Conservation (phyloP, 148 eudicot species). For the Rhododendron ferrugineum region DNA sequence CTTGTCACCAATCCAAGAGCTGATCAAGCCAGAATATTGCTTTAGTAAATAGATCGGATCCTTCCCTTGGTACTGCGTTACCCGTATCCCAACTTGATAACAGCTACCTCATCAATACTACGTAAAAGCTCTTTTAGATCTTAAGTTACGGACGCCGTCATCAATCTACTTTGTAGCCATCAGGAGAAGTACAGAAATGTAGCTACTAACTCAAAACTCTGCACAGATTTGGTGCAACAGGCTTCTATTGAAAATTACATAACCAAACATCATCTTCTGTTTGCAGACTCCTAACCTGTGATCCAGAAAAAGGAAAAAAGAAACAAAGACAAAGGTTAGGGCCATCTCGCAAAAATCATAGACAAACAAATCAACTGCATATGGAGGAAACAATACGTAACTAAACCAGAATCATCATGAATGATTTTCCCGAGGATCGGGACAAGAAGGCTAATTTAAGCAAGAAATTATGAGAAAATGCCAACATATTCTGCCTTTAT, state of each 20-base stretch:
- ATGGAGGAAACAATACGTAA: not conserved
- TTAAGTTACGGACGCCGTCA: conserved; percentile 20
- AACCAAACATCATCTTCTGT: conserved; percentile 29
- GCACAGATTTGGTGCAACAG: conserved; percentile 24
- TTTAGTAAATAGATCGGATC: not conserved
- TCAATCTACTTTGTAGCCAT: conserved; percentile 38
- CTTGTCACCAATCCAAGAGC: conserved; percentile 25
- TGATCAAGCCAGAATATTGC: conserved; percentile 2
- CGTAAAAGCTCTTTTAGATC: conserved; percentile 8
- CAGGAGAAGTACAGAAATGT: conserved; percentile 19
- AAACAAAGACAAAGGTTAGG: not conserved
- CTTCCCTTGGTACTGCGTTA: conserved; percentile 19
- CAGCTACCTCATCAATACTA: conserved; percentile 15
- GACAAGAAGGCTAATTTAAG: conserved; percentile 37
- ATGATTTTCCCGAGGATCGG: conserved; percentile 33
- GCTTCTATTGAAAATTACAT: conserved; percentile 38
- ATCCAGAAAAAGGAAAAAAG: not conserved
- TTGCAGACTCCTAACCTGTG: conserved; percentile 48
- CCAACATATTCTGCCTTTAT: not conserved
- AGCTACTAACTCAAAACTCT: conserved; percentile 24
- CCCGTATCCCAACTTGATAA: conserved; percentile 23
- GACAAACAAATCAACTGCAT: not conserved
- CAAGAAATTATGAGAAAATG: not conserved
- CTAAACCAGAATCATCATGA: conserved; percentile 30
- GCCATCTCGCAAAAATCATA: not conserved